Base-by-base conservation (phyloP, 257 asterid species). In the Salvia hispanica region DNA sequence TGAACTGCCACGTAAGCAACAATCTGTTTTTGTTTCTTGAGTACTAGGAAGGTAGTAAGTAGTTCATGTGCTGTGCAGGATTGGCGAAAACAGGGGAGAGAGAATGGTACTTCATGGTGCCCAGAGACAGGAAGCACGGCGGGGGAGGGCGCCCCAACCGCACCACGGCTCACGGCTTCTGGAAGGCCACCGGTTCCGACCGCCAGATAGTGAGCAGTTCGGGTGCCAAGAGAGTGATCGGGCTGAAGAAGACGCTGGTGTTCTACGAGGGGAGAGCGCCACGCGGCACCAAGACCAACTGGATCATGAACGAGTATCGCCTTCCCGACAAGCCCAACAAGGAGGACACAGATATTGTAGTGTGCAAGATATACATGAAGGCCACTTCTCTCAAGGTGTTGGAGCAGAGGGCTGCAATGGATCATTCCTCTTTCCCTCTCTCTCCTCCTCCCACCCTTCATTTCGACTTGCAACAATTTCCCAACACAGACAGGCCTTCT, bases 261-360 rank as follows among this genome's bases (percentile, higher is more conserved):
- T 90, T 86, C 76, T 90, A 90, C 56, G 70, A 79, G 48, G 97
- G 97, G 9, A 80, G 95, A 46, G 97, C 97, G 21, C 95, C 97
- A 9, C 76, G 86, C 25, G 97, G 97, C 14, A 71, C 43, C 62
- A 90, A 81, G 76, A 90, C 97, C 0, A 89, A 90, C 60, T 90
- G 97, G 96, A 74, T 90, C 74, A 90, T 90, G 97, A 88, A 90
- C 15, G 97, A 90, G 76, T 90, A 82, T 36, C 84, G 89, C 15
- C 81, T 90, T 56, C 90, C 96, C 2, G 86, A 87, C 52, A 69
- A 70, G 25, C 25, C 25, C 25, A 21, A 21, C 25, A 21, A 21
- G 93, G 85, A 21, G 25, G 25, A 21, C 2, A 21, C 1, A 21
- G 25, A 80, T 42, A 81, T 79, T 21, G 95, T 85, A 62, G 33